Evolutionary conservation across 495 filamentous ascomycete genomes (phyloP).

Genomic region (Wilcoxina mikolae): DNA sequence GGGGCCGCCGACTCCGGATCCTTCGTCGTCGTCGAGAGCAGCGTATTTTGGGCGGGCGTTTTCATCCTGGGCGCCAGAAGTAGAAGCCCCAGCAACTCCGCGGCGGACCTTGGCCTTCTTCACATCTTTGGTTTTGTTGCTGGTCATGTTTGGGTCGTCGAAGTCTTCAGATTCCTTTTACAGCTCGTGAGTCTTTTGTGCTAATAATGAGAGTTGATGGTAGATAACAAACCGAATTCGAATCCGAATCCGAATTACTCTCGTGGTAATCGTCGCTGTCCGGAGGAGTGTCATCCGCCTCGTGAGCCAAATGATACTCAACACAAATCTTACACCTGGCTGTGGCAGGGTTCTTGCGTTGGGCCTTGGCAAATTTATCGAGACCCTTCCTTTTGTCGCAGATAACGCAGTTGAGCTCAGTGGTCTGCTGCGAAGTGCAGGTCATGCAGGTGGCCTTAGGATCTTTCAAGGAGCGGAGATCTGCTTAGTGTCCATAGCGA

Average conservation of each 20-base stretch:
- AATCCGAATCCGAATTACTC: slow-evolving; percentile 6
- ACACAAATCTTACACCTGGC: slow-evolving; percentile 42
- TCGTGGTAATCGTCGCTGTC: slow-evolving; percentile 8
- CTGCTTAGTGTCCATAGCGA: not conserved
- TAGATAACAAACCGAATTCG: not conserved
- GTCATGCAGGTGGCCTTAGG: slow-evolving; percentile 25
- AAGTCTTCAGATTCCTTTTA: slow-evolving; percentile 5
- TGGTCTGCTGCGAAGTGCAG: slow-evolving; percentile 29
- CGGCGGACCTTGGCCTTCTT: not conserved
- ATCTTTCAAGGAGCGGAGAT: not conserved
- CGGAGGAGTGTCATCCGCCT: slow-evolving; percentile 12
- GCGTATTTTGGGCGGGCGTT: no score
- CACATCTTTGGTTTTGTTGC: not conserved
- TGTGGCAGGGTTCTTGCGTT: slow-evolving; percentile 36
- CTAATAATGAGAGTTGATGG: not conserved
- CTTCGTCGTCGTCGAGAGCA: no score
- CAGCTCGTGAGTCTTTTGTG: not conserved
- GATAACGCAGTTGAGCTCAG: slow-evolving; percentile 29
- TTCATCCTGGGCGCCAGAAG: not conserved
- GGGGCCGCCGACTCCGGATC: no score
- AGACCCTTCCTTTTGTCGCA: slow-evolving; percentile 36
- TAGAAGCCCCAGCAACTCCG: not conserved
- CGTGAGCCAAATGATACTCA: slow-evolving; percentile 17
- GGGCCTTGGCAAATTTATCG: slow-evolving; percentile 38
- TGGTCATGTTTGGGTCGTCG: not conserved